phyloP scores from a whole-genome alignment of 352 stramenopile genomes.

The Pythium vanterpoolii region DNA sequence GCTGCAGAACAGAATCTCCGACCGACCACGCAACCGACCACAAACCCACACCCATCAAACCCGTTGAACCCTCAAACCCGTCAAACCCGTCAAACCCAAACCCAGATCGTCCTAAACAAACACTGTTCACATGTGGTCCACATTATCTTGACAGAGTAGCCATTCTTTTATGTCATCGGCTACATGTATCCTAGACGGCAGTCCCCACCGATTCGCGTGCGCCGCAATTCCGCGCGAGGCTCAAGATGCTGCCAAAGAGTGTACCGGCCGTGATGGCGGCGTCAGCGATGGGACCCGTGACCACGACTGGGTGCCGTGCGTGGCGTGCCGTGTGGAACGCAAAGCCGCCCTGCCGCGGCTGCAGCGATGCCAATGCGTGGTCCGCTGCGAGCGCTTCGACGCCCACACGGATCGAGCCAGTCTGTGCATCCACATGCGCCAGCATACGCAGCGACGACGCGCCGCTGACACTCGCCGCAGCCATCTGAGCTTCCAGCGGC shows the following conservation, averaged over 20 bases:
- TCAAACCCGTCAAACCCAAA: slow-evolving; percentile 9
- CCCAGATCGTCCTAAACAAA: slow-evolving; percentile 2
- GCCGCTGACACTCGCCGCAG: slow-evolving; percentile 21
- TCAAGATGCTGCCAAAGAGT: slow-evolving; percentile 75
- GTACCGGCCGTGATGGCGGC: slow-evolving; percentile 70
- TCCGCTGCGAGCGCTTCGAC: slow-evolving; percentile 37
- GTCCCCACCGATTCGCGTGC: slow-evolving; percentile 28
- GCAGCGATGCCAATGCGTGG: slow-evolving; percentile 62
- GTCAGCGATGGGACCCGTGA: slow-evolving; percentile 78
- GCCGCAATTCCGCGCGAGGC: slow-evolving; percentile 67
- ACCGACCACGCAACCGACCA: background rate
- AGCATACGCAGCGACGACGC: slow-evolving; percentile 46
- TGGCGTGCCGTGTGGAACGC: slow-evolving; percentile 79
- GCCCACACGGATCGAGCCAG: slow-evolving; percentile 44
- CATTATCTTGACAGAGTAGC: background rate
- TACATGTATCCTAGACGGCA: background rate
- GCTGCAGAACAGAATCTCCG: background rate
- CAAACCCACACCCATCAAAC: background rate
- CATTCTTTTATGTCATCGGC: slow-evolving; percentile 5
- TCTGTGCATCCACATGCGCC: slow-evolving; percentile 45
- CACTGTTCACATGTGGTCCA: slow-evolving; percentile 8
- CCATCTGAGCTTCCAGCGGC: slow-evolving; percentile 42
- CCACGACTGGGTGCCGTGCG: slow-evolving; percentile 66
- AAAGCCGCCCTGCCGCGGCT: slow-evolving; percentile 68
- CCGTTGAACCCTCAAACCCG: too few species aligned